Evolutionary conservation across 768 basidiomycete species (phyloP), one percentile per base, ranked within the genome.

Genomic region (Amanita polypyramis): DNA sequence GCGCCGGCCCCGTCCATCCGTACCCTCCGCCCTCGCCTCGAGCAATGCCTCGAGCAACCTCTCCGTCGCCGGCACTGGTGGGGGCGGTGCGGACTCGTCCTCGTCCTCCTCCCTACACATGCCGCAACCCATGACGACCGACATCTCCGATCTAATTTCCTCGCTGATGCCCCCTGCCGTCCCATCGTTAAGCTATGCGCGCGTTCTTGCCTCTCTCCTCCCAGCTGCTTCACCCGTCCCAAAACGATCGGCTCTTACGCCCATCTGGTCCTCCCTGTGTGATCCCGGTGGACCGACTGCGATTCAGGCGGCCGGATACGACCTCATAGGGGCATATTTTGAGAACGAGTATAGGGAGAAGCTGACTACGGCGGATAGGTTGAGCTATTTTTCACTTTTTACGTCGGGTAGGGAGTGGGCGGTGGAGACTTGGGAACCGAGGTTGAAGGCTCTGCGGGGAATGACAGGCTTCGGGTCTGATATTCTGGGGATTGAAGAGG

Each of bases 311-410:
- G 73, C 79, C 0, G 87, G 86, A 0, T 85, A 72, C 54, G 86
- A 89, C 49, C 77, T 87, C 51, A 68, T 88, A 44, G 69, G 80
- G 11, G 73, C 81, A 2, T 89, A 81, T 58, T 79, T 77, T 66
- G 77, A 83, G 56, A 79, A 80, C 57, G 35, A 36, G 12, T 17
- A 40, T 25, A 39, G 30, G 10, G 30, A 48, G 15, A 66, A 62
- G 17, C 63, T 78, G 17, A 63, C 65, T 1, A 80, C 77, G 2
- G 67, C 77, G 1, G 85, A 88, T 50, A 69, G 79, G 21, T 61
- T 84, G 8, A 68, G 78, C 0, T 81, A 79, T 51, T 77, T 87
- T 45, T 75, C 80, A 12, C 65, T 87, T 27, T 80, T 89, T 58
- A 64, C 77, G 2, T 70, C 62, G 12, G 58, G 63, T 20, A 21